Conservation (phyloP, 1,284 basidiomycete species). For the Trichosporon ovoides region DNA sequence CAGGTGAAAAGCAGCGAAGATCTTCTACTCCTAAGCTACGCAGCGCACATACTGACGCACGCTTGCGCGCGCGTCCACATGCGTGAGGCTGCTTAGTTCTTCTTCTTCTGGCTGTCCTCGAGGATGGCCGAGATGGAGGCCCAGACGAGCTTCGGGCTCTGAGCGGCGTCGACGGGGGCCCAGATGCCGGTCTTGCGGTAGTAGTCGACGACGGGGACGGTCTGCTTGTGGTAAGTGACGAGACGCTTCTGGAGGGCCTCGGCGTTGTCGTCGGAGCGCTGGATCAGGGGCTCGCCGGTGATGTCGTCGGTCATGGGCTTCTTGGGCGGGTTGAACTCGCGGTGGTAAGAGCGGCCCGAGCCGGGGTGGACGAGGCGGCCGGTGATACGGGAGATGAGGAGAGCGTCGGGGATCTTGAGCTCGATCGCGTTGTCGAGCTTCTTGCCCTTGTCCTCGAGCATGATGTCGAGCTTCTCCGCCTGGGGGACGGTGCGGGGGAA, state of each 20-base stretch:
- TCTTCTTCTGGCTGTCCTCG: conserved; percentile 14
- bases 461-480: conserved; percentile 89
- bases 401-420: conserved; percentile 85
- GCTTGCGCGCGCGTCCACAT: too few relatives aligned
- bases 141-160: conserved; percentile 88
- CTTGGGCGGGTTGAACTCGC: conserved; percentile 86
- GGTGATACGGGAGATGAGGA: conserved; percentile 97
- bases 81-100: conserved; percentile 5
- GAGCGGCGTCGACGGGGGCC: conserved; percentile 86
- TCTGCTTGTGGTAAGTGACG: conserved; percentile 79
- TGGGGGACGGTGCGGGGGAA: conserved; percentile 97
- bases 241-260: conserved; percentile 90
- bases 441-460: conserved; percentile 77
- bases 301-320: conserved; percentile 88
- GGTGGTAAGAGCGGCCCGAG: conserved; percentile 89
- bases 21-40: too few relatives aligned
- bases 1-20: too few relatives aligned
- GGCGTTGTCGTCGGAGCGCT: conserved; percentile 86
- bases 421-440: conserved; percentile 87
- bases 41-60: too few relatives aligned
- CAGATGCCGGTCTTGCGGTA: conserved; percentile 87
- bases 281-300: conserved; percentile 90
- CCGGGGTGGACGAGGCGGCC: conserved; percentile 88
- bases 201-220: conserved; percentile 93
- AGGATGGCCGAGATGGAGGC: conserved; percentile 57